Conservation (phyloP, 306 rosid genomes). For the Potentilla sterilis region DNA sequence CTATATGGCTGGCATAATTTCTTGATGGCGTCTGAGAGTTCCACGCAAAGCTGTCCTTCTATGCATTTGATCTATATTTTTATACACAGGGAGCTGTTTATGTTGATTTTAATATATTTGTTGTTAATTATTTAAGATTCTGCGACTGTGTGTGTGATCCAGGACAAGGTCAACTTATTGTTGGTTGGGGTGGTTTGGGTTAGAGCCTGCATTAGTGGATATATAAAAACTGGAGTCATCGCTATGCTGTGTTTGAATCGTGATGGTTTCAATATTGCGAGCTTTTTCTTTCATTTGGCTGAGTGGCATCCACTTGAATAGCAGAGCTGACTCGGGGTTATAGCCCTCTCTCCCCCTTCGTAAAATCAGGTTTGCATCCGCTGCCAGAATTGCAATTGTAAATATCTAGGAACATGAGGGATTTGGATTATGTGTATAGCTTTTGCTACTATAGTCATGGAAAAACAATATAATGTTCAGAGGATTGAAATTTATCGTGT, state of each 20-base stretch:
- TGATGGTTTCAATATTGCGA: constrained; percentile 41
- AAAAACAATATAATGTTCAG: not conserved
- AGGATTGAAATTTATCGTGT: not conserved
- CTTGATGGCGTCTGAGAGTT: constrained; percentile 39
- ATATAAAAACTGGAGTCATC: constrained; percentile 58
- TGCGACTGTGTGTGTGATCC: constrained; percentile 22
- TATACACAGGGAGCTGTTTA: constrained; percentile 8
- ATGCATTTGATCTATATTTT: constrained; percentile 20
- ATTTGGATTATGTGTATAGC: not conserved
- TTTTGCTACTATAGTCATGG: not conserved
- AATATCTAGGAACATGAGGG: not conserved
- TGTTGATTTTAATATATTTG: constrained; percentile 18
- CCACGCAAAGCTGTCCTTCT: constrained; percentile 22
- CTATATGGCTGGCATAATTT: constrained; percentile 25
- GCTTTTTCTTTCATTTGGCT: constrained; percentile 67
- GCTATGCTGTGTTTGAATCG: constrained; percentile 68
- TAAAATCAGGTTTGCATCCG: constrained; percentile 49
- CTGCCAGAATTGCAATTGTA: constrained; percentile 5
- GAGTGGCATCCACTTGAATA: constrained; percentile 96
- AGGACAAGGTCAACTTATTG: constrained; percentile 71
- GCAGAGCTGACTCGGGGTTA: constrained; percentile 55
- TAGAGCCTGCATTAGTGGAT: constrained; percentile 49
- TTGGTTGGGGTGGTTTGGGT: constrained; percentile 48
- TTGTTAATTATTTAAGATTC: not conserved
- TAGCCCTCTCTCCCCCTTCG: constrained; percentile 43